phyloP scores from a whole-genome alignment of 441 rosid genomes.

The Euphorbia schlechtendalii region DNA sequence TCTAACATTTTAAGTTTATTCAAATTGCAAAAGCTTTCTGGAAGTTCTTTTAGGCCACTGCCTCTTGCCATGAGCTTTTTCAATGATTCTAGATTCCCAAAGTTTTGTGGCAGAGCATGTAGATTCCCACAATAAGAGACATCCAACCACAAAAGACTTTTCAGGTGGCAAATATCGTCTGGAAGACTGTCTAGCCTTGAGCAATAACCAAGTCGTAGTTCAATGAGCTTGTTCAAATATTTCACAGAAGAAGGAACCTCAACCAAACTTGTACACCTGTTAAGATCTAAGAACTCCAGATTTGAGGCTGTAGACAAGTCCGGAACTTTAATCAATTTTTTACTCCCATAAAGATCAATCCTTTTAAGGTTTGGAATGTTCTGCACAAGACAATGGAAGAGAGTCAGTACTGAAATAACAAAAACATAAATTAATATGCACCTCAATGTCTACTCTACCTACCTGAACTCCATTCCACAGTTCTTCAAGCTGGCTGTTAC shows the following conservation, averaged over 20 bases:
- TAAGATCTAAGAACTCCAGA: not conserved
- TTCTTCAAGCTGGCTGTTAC: not conserved
- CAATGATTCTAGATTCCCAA: no score
- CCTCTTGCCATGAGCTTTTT: no score
- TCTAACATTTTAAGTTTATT: not conserved
- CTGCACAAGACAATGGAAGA: not conserved
- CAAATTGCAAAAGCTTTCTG: not conserved
- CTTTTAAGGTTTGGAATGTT: not conserved
- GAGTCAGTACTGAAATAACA: not conserved
- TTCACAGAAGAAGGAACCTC: not conserved
- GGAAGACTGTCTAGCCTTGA: constrained; percentile 2
- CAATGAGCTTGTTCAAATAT: not conserved
- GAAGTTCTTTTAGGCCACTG: no score
- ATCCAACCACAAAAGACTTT: not conserved
- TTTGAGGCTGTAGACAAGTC: not conserved
- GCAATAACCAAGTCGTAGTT: not conserved
- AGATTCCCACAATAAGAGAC: not conserved
- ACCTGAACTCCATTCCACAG: constrained; percentile 11
- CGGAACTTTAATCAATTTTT: not conserved
- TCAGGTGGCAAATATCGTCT: not conserved
- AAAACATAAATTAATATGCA: not conserved
- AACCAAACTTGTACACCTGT: not conserved
- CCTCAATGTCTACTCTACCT: not conserved
- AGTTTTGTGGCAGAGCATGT: no score
- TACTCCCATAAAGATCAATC: not conserved